Conservation (phyloP, 257 asterid species). For the Rehmannia glutinosa region DNA sequence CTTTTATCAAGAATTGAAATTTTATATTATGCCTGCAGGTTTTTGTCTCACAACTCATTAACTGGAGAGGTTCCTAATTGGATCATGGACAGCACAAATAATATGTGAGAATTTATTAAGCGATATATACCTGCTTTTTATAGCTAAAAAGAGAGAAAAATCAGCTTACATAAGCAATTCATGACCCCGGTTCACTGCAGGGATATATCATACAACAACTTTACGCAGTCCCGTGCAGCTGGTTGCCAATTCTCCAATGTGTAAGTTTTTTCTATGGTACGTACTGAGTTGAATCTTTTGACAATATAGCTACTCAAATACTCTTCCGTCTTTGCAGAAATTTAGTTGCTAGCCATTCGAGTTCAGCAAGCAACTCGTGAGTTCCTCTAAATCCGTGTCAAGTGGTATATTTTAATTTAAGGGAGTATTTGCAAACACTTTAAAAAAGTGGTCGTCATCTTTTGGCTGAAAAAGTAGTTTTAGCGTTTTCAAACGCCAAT, state of each 20-base stretch:
- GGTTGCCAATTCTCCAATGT: constrained; percentile 41
- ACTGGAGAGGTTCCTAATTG: constrained; percentile 65
- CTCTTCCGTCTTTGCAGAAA: constrained; percentile 47
- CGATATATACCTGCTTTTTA: neutral
- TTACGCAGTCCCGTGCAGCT: constrained; percentile 31
- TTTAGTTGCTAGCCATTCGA: constrained; percentile 65
- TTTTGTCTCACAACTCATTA: constrained; percentile 64
- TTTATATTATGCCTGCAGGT: constrained; percentile 39
- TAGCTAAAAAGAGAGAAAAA: too few species aligned
- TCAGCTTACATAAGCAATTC: neutral
- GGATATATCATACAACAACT: constrained; percentile 83
- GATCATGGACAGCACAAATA: constrained; percentile 33
- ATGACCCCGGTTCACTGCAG: constrained; percentile 40
- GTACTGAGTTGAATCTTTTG: neutral
- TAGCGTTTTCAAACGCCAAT: too few species aligned
- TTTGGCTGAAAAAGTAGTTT: too few species aligned
- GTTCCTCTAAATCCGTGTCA: constrained; percentile 22
- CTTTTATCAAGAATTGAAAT: neutral
- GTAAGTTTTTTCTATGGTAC: constrained; percentile 38
- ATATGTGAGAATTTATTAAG: constrained; percentile 43
- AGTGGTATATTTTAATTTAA: neutral
- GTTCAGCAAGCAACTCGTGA: constrained; percentile 52
- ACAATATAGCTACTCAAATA: constrained; percentile 8
- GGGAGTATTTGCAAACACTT: too few species aligned
- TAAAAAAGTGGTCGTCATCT: too few species aligned